Evolutionary conservation across 2,329 filamentous ascomycete species (phyloP), one percentile per base, ranked within the genome.

Genomic region (Rhinocladiella similis): DNA sequence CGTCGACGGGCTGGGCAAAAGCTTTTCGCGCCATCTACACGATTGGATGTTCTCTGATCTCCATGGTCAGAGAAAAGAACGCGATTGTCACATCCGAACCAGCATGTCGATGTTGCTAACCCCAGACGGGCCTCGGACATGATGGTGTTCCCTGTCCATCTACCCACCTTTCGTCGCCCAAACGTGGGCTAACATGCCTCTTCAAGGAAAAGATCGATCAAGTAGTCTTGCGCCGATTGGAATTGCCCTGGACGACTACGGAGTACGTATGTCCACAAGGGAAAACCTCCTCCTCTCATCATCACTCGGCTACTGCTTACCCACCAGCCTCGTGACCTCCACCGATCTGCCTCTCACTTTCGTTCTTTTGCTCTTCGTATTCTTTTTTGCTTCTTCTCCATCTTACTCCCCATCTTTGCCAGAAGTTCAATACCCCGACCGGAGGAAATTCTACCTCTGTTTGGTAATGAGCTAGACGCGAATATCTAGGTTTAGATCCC

Each of bases 361-460:
- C 16, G 3, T 41, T 19, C 38, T 41, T 33, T 33, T 9, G 29
- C 29, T 41, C 6, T 27, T 41, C n/a, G n/a, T 41, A 3, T 18
- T 41, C 38, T 16, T 12, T 12, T 41, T 18, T 46, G 20, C n/a
- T 12, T 25, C 29, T 46, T 27, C 22, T 46, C 25, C 43, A 46
- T 46, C 20, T 46, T 27, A 27, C 38, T n/a, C 38, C 35, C n/a
- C 7, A n/a, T 16, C n/a, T 41, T 16, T 18, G 16, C 6, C 14
- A 41, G 14, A 41, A n/a, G 14, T 19, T 12, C 38, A 5, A 41
- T 41, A 41, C n/a, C n/a, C 38, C 5, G 18, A n/a, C 6, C 38
- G 38, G 25, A 27, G 43, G 43, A 46, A 46, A n/a, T 46, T 46
- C 43, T 46, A 6, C 43, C 43, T 46, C 22, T 46, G 12, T 46